Evolutionary conservation across 805 yeast species (phyloP).

Genomic region (Teunomyces atbi): DNA sequence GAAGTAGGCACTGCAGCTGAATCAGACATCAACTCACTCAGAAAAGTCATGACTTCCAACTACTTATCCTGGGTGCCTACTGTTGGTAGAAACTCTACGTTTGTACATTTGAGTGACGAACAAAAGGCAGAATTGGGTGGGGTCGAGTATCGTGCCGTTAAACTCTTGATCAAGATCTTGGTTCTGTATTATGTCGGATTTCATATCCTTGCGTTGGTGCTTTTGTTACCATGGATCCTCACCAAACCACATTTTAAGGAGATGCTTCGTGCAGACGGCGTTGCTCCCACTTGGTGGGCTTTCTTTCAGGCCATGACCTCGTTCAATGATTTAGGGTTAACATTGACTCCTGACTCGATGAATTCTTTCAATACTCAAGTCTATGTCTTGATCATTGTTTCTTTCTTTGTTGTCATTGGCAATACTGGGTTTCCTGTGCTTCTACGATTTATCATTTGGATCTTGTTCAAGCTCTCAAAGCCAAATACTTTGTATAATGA

Average conservation of each 20-base stretch:
- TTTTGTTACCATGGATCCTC: constrained; percentile 58
- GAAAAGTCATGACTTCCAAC: constrained; percentile 47
- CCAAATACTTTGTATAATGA: constrained; percentile 66
- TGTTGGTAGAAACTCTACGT: constrained; percentile 89
- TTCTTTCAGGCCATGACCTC: constrained; percentile 76
- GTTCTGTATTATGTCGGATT: constrained; percentile 72
- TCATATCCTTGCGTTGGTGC: constrained; percentile 53
- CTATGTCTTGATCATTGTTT: constrained; percentile 60
- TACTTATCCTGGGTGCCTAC: constrained; percentile 91
- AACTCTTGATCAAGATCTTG: constrained; percentile 66
- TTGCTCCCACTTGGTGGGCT: constrained; percentile 90
- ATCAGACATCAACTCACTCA: constrained; percentile 12
- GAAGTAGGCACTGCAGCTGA: constrained; percentile 15
- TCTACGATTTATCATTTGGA: constrained; percentile 80
- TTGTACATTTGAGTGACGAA: constrained; percentile 72
- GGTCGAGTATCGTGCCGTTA: constrained; percentile 90
- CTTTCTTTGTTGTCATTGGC: constrained; percentile 81
- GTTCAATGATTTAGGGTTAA: constrained; percentile 83
- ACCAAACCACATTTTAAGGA: constrained; percentile 39
- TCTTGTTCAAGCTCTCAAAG: constrained; percentile 62
- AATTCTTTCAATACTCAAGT: constrained; percentile 58
- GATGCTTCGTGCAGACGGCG: constrained; percentile 52
- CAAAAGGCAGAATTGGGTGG: constrained; percentile 97
- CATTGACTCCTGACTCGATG: constrained; percentile 83
- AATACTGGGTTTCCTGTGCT: constrained; percentile 93